Conservation (phyloP, 2,329 filamentous ascomycete species). For the Trichoderma breve region DNA sequence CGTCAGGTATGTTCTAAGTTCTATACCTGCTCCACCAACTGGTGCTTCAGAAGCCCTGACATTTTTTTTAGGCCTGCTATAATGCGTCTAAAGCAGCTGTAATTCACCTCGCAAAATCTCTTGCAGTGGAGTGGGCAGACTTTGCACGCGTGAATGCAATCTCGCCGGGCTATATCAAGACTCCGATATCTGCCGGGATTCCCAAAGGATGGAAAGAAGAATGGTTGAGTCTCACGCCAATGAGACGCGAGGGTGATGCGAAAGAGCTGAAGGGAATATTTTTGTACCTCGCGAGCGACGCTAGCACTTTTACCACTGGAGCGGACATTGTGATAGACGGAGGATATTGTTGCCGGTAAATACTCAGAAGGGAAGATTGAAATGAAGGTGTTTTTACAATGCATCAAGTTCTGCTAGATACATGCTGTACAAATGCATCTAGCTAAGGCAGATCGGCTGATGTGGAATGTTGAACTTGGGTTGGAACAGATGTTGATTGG, state of each 20-base stretch:
- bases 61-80: constrained; percentile 33
- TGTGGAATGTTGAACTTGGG: neutral
- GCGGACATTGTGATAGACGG: constrained; percentile 20
- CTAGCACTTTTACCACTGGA: constrained; percentile 8
- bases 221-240: constrained; percentile 34
- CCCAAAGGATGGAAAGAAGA: constrained; percentile 36
- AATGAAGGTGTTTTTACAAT: neutral
- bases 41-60: neutral
- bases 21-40: neutral
- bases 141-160: constrained; percentile 42
- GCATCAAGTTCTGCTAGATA: neutral
- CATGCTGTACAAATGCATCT: neutral
- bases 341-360: constrained; percentile 19
- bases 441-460: neutral
- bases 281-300: constrained; percentile 28
- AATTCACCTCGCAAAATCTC: constrained; percentile 41
- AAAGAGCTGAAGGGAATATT: constrained; percentile 34
- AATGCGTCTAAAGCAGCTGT: constrained; percentile 43
- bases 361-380: constrained; percentile 23
- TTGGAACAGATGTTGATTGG: neutral
- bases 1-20: neutral
- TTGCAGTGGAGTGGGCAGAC: constrained; percentile 45
- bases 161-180: constrained; percentile 40
- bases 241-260: constrained; percentile 31
- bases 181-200: constrained; percentile 34